These are phyloP conservation scores for Tetrapisispora fleetii DNA, from an alignment of 805 yeast species.

Conservation along the genomic window DNA sequence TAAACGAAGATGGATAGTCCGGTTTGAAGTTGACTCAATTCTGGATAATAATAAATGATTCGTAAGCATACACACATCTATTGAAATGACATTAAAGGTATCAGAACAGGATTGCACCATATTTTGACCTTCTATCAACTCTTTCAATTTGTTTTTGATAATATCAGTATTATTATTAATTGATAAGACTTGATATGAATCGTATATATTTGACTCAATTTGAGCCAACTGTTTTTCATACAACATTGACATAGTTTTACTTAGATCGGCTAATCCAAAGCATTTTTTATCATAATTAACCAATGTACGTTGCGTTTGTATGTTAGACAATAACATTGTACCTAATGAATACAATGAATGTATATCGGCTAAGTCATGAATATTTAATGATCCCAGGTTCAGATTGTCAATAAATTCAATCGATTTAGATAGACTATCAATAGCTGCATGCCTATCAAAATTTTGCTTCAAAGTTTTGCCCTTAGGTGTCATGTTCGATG, in stretches of 20 bases:
- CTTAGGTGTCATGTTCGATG: constrained; percentile 27
- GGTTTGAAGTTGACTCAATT: constrained; percentile 23
- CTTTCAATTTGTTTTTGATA: neutral
- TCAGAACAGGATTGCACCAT: constrained; percentile 3
- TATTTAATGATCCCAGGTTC: constrained; percentile 8
- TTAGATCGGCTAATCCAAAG: constrained; percentile 13
- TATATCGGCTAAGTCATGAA: constrained; percentile 11
- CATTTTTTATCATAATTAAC: neutral
- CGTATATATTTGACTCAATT: constrained; percentile 10
- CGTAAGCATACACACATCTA: constrained; percentile 49
- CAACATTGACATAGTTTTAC: constrained; percentile 15
- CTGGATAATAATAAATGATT: constrained; percentile 51
- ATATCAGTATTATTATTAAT: neutral
- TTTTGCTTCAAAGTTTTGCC: constrained; percentile 16
- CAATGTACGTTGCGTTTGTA: constrained; percentile 2
- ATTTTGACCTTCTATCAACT: neutral
- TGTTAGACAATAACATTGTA: constrained; percentile 14
- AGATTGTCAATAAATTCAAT: constrained; percentile 10
- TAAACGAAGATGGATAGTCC: constrained; percentile 43
- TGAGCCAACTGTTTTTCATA: constrained; percentile 15
- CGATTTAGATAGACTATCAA: constrained; percentile 11
- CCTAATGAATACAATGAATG: constrained; percentile 17
- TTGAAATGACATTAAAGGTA: constrained; percentile 34
- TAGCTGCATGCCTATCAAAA: constrained; percentile 19
- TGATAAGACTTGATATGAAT: constrained; percentile 7